Evolutionary conservation across 345 rosid species (phyloP).

Genomic region (Eucalyptus sp.): DNA sequence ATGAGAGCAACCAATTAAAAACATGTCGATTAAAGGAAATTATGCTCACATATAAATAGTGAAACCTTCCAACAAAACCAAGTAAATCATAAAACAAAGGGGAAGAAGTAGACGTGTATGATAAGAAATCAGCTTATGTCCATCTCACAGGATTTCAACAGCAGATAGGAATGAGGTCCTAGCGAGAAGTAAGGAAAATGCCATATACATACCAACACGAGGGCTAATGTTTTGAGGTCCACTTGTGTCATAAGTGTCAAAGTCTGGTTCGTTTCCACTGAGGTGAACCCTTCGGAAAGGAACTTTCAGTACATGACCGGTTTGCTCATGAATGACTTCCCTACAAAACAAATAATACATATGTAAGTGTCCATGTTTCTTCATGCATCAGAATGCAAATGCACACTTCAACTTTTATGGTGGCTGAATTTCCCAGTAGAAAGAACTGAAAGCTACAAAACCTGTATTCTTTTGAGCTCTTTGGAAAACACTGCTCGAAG

Average conservation of each 20-base stretch:
- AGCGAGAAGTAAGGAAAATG: not conserved
- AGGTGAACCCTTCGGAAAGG: slow-evolving; percentile 83
- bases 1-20: not conserved
- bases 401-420: not conserved
- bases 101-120: not conserved
- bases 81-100: not conserved
- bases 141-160: not conserved
- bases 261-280: slow-evolving; percentile 76
- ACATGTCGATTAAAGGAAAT: not conserved
- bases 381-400: not conserved
- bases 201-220: slow-evolving; percentile 31
- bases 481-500: slow-evolving; percentile 86
- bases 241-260: slow-evolving; percentile 90
- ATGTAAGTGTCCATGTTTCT: not conserved
- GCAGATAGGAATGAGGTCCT: not conserved
- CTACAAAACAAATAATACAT: slow-evolving; percentile 12
- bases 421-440: not conserved
- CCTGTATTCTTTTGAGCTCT: slow-evolving; percentile 77
- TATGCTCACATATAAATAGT: not conserved
- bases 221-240: slow-evolving; percentile 89
- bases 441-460: slow-evolving; percentile 7
- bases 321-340: slow-evolving; percentile 69
- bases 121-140: not conserved
- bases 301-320: slow-evolving; percentile 82
- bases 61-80: not conserved